phyloP scores from a whole-genome alignment of 495 filamentous ascomycete species.

The Ascodesmis nigricans region DNA sequence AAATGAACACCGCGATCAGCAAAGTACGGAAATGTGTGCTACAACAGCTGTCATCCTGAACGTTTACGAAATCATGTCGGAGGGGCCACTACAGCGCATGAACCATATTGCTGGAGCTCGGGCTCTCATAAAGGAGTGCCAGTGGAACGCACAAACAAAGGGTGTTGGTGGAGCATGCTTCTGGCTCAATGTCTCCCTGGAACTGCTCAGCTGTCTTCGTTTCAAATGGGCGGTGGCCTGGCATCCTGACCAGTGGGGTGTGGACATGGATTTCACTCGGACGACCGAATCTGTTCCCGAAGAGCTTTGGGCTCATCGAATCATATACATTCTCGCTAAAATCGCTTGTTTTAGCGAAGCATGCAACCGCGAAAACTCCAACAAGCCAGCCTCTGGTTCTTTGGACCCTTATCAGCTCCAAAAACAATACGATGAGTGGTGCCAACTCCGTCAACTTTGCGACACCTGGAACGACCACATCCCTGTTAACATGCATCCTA shows the following conservation, averaged over 20 bases:
- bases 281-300: constrained; percentile 33
- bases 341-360: constrained; percentile 60
- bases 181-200: constrained; percentile 82
- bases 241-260: constrained; percentile 79
- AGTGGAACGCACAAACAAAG: constrained; percentile 60
- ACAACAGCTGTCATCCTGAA: constrained; percentile 72
- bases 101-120: constrained; percentile 73
- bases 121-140: constrained; percentile 74
- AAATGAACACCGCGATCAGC: constrained; percentile 52
- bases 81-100: constrained; percentile 50
- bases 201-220: constrained; percentile 65
- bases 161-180: constrained; percentile 81
- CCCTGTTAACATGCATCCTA: constrained; percentile 69
- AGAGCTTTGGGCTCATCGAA: constrained; percentile 77
- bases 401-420: constrained; percentile 39
- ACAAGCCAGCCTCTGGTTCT: constrained; percentile 34
- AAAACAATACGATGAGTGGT: constrained; percentile 54
- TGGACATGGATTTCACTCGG: constrained; percentile 53
- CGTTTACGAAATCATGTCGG: constrained; percentile 79
- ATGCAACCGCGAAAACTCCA: constrained; percentile 24
- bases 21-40: constrained; percentile 67
- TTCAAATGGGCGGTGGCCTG: constrained; percentile 77
- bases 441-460: constrained; percentile 45
- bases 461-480: constrained; percentile 58
- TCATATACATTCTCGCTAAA: constrained; percentile 78